phyloP scores from a whole-genome alignment of 164 flowering plant species.

The Tetrastigma voinierianum region DNA sequence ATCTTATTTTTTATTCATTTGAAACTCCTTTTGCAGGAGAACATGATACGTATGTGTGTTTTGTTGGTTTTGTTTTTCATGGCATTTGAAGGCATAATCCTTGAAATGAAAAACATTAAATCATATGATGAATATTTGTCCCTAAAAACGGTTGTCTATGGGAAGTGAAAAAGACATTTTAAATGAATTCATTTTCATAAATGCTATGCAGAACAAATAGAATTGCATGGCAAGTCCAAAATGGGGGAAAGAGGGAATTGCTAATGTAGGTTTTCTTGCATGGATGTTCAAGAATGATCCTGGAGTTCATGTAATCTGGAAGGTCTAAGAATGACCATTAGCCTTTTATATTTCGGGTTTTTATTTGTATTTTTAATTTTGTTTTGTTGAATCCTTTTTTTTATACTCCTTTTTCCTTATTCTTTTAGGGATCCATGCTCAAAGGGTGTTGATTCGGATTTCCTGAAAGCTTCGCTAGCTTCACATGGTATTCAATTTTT shows the following conservation, averaged over 20 bases:
- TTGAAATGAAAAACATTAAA: not conserved
- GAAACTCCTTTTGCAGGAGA: not conserved
- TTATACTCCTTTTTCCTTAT: not conserved
- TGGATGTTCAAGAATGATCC: too few relatives aligned
- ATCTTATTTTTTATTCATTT: not conserved
- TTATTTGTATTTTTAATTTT: conserved; percentile 1
- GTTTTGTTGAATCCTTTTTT: not conserved
- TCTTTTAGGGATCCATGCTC: conserved; percentile 80
- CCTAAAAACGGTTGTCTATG: not conserved
- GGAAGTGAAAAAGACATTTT: not conserved
- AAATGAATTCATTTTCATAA: not conserved
- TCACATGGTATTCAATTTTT: conserved; percentile 44
- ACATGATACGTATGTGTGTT: not conserved
- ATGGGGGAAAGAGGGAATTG: too few relatives aligned
- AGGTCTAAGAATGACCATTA: not conserved
- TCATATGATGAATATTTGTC: not conserved
- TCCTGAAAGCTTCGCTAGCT: conserved; percentile 49
- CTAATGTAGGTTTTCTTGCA: too few relatives aligned
- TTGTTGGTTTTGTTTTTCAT: not conserved
- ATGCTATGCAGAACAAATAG: not conserved
- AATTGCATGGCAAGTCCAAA: not conserved
- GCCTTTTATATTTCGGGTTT: not conserved
- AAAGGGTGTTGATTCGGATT: conserved; percentile 51
- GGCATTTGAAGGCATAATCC: not conserved
- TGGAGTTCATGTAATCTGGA: not conserved